These are phyloP conservation scores for Naegleria gruberi DNA, from an alignment of 208 protist species.

Conservation along the genomic window DNA sequence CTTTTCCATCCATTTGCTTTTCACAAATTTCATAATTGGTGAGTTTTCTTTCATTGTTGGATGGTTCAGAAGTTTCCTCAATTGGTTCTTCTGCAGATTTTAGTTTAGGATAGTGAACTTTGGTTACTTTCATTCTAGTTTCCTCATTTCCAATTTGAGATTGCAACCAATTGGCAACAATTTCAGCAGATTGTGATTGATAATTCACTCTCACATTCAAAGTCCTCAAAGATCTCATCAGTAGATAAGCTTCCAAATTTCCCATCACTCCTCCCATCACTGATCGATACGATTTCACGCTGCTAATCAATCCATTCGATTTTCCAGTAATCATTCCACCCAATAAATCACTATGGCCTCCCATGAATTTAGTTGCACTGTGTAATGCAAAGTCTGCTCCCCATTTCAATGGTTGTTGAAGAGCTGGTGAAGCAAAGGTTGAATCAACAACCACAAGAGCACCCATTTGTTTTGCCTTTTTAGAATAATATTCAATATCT, in stretches of 20 bases:
- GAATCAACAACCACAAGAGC: slow-evolving; percentile 11
- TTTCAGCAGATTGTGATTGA: not conserved
- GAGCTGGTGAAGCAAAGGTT: slow-evolving; percentile 41
- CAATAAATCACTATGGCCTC: slow-evolving; percentile 17
- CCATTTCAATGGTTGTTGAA: slow-evolving; percentile 35
- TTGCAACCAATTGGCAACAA: not conserved
- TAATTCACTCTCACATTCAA: not conserved
- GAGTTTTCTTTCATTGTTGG: not conserved
- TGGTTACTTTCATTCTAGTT: not conserved
- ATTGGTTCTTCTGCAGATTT: too few relatives aligned
- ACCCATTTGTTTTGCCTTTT: not conserved
- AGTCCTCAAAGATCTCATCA: slow-evolving; percentile 26
- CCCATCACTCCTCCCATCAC: slow-evolving; percentile 19
- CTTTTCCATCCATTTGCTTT: slow-evolving; percentile 4
- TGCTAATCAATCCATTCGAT: slow-evolving; percentile 5
- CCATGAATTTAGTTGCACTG: slow-evolving; percentile 48
- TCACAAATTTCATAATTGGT: not conserved
- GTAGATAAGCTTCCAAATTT: slow-evolving; percentile 20
- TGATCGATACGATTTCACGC: not conserved
- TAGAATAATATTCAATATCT: not conserved
- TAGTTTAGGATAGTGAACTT: not conserved
- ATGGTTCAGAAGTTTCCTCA: not conserved
- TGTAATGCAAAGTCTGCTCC: slow-evolving; percentile 51
- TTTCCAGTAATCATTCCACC: not conserved
- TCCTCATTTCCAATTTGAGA: not conserved